Conservation (phyloP, 768 basidiomycete species). For the Termitomyces sp. region DNA sequence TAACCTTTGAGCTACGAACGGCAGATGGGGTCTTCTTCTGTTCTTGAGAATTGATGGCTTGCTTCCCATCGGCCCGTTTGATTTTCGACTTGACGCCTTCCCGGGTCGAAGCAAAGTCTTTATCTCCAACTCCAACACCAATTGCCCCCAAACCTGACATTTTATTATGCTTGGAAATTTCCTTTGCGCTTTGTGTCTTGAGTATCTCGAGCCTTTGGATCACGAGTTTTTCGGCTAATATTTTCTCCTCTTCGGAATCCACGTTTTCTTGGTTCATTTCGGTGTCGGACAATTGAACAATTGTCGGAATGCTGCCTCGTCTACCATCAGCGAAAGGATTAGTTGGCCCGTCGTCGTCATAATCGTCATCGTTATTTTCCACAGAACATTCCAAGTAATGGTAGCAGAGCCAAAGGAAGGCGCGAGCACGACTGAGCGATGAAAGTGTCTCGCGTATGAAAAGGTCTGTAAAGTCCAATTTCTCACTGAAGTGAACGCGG, state of each 20-base stretch:
- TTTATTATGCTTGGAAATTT: slow-evolving; percentile 17
- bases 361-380: slow-evolving; percentile 28
- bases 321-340: slow-evolving; percentile 61
- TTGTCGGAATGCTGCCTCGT: slow-evolving; percentile 29
- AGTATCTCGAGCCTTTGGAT: slow-evolving; percentile 34
- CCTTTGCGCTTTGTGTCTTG: slow-evolving; percentile 24
- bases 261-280: slow-evolving; percentile 40
- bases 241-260: slow-evolving; percentile 38
- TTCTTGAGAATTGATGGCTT: slow-evolving; percentile 10
- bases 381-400: slow-evolving; percentile 59
- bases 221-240: slow-evolving; percentile 31
- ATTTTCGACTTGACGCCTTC: slow-evolving; percentile 23
- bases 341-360: slow-evolving; percentile 27
- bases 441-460: slow-evolving; percentile 73
- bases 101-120: slow-evolving; percentile 10
- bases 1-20: slow-evolving; percentile 14
- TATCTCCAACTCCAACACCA: slow-evolving; percentile 17
- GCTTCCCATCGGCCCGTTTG: slow-evolving; percentile 17
- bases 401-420: slow-evolving; percentile 84
- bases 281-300: slow-evolving; percentile 33
- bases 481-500: slow-evolving; percentile 64
- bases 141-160: slow-evolving; percentile 9
- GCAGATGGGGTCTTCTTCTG: slow-evolving; percentile 24
- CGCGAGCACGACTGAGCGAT: slow-evolving; percentile 67
- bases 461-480: slow-evolving; percentile 72